Evolutionary conservation across 352 stramenopile genomes (phyloP), one percentile per base, ranked within the genome.

Genomic region (Phytophthora megakarya): DNA sequence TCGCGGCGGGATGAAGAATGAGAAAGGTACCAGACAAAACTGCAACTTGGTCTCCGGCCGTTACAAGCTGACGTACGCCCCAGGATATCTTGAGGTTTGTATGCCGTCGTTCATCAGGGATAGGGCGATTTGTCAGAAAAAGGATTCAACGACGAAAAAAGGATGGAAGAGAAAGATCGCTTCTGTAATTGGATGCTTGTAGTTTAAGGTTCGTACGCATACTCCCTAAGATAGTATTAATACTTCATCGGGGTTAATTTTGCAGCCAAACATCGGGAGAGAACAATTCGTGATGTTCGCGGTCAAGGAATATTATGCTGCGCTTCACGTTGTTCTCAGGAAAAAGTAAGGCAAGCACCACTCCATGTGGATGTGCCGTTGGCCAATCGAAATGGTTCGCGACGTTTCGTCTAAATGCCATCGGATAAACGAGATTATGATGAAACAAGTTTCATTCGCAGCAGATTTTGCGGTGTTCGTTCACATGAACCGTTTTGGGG

Each of bases 371-470:
- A 15, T 33, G 13, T 16, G 48, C 23, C 12, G 10, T 28, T 26
- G 18, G 13, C 61, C 52, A 58, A 68, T 62, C 42, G 37, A 5
- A 48, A 22, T 4, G 15, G 3, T 33, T 53, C 23, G 42, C 59
- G 49, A n/a, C 59, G 49, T 38, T 67, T 67, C 40, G 59, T 61
- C 48, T 66, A n/a, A n/a, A n/a, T n/a, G n/a, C n/a, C n/a, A n/a
- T n/a, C n/a, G n/a, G n/a, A n/a, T n/a, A n/a, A n/a, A n/a, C n/a
- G n/a, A n/a, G n/a, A n/a, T n/a, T n/a, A n/a, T n/a, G n/a, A n/a
- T n/a, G n/a, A n/a, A n/a, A n/a, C n/a, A n/a, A n/a, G n/a, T n/a
- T n/a, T n/a, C n/a, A n/a, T n/a, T n/a, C n/a, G n/a, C n/a, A n/a
- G n/a, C n/a, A n/a, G n/a, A n/a, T n/a, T n/a, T n/a, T n/a, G n/a